A percentile compares a stretch with the other conserved stretches of the same genome.
phyloP scores from a whole-genome alignment of 2,329 filamentous ascomycete genomes.

The Cladosporium sp. region DNA sequence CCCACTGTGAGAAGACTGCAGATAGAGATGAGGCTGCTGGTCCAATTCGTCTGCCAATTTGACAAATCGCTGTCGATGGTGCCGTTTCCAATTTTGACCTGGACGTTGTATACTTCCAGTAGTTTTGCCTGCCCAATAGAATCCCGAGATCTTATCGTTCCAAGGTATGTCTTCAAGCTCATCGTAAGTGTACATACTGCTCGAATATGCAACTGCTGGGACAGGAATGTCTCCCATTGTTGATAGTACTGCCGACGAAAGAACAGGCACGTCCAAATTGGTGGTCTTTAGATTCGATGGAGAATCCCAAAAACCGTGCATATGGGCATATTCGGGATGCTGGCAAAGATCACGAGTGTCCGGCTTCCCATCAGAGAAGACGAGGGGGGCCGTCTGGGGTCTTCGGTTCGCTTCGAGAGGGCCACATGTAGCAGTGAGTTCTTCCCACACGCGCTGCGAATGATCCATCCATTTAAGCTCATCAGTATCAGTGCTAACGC shows the following conservation, averaged over 20 bases:
- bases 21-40: background rate
- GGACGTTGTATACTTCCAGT: slow-evolving; percentile 44
- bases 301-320: slow-evolving; percentile 45
- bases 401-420: too few species aligned
- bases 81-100: slow-evolving; percentile 34
- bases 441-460: background rate
- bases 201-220: slow-evolving; percentile 47
- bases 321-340: slow-evolving; percentile 40
- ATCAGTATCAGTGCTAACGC: background rate
- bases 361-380: background rate
- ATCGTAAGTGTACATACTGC: slow-evolving; percentile 42
- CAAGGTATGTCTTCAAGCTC: slow-evolving; percentile 41
- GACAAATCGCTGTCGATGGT: slow-evolving; percentile 47
- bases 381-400: background rate
- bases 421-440: background rate
- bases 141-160: slow-evolving; percentile 46
- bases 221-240: slow-evolving; percentile 48
- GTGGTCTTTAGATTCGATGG: slow-evolving; percentile 43
- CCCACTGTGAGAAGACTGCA: background rate
- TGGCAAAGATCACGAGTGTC: slow-evolving; percentile 37
- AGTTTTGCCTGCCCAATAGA: slow-evolving; percentile 57
- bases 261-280: slow-evolving; percentile 42
- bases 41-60: slow-evolving; percentile 31
- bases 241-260: slow-evolving; percentile 44
- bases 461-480: background rate